Evolutionary conservation across 129 eudicot genomes (phyloP).

Genomic region (Oenanthe sinensis): DNA sequence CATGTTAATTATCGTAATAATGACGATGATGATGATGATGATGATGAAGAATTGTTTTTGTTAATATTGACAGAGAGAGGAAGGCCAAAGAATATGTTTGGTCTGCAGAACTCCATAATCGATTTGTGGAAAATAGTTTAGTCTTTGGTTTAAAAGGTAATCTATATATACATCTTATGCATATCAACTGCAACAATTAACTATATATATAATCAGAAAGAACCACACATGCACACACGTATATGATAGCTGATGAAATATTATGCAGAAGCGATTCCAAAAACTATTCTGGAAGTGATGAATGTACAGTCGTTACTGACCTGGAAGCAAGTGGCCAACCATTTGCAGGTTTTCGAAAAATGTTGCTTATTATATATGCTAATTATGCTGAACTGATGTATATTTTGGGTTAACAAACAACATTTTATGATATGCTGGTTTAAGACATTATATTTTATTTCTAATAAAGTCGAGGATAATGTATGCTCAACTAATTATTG

Average conservation of each 20-base stretch:
- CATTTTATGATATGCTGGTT: background rate
- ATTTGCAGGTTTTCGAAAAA: background rate
- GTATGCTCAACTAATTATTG: too few relatives aligned
- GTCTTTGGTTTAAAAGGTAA: background rate
- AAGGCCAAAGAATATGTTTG: background rate
- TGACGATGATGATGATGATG: too few relatives aligned
- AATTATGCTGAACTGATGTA: too few relatives aligned
- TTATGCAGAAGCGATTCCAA: background rate
- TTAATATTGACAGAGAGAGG: background rate
- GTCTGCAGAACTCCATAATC: background rate
- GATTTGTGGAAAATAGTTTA: background rate
- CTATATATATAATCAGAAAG: too few relatives aligned
- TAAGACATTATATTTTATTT: background rate
- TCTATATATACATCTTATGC: background rate
- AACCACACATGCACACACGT: too few relatives aligned
- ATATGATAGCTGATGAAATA: too few relatives aligned
- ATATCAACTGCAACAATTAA: too few relatives aligned
- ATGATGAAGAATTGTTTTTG: too few relatives aligned
- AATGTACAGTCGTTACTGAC: background rate
- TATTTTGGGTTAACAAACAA: background rate
- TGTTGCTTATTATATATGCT: too few relatives aligned
- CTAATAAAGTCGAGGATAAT: background rate
- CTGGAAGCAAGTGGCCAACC: background rate
- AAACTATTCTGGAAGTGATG: background rate
- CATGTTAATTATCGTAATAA: too few relatives aligned